Base-by-base conservation (phyloP, 129 eudicot species). In the Escallonia herrerae region DNA sequence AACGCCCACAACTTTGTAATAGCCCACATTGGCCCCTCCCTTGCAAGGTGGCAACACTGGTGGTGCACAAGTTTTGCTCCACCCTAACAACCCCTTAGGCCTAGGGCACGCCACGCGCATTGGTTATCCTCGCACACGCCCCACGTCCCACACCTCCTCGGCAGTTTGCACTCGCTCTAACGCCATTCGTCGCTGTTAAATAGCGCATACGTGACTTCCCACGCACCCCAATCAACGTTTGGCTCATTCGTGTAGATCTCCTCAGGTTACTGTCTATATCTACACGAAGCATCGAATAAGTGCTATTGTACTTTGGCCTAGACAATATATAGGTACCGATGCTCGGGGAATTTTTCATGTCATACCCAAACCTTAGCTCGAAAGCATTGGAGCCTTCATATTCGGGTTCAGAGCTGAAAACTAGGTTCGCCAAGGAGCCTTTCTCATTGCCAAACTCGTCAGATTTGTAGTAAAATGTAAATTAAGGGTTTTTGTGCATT, bases 101-200 rank as follows among this genome's bases (percentile, higher is more conserved):
- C 54, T 78, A 1, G 87, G 87, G 62, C 87, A 82, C 15, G 79
- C 83, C 15, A 82, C 83, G n/a, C n/a, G 33, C 86, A 77, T 56
- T 74, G 83, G 49, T 51, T 41, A 22, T 77, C 80, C 13, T 73
- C 74, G 12, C 82, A 81, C 12, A 81, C 74, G 3, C 82, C 86
- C 3, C 77, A 62, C 2, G 79, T 55, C 5, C 82, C 82, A 45
- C 86, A 81, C 45, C 54, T 65, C 51, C 46, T 70, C 2, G 82
- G 80, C 56, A 81, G 57, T 45, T 62, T 51, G 60, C 86, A 81
- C 60, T 81, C 82, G 33, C 80, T 69, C 43, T 39, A 53, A 2
- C 40, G 40, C 5, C 13, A 56, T 0, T 79, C 43, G 8, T 70
- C 74, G 13, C 84, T 46, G 7, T 74, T 50, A 7, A 74, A 43